Base-by-base conservation (phyloP, 805 yeast genomes). In the Martiniozyma abietophila region DNA sequence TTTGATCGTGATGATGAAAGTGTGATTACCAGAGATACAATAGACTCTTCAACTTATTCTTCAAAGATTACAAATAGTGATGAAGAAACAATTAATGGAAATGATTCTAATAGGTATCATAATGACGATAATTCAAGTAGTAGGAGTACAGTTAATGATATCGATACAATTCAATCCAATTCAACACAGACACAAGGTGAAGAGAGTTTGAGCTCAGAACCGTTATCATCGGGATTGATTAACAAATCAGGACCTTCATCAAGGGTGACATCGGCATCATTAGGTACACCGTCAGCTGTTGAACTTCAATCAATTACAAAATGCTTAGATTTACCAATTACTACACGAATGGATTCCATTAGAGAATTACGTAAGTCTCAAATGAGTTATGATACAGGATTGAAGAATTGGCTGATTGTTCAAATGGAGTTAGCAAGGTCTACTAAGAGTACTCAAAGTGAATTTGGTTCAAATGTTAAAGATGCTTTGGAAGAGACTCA, bases 161-260 rank as follows among this genome's bases (percentile, higher is more conserved):
- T 20, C 4, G 37, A 24, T 25, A n/a, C n/a, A n/a, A n/a, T n/a
- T n/a, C 25, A 22, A 14, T 24, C 27, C 14, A 15, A 14, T 23
- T 23, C 27, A 16, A 27, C 12, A 31, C 31, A 10, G 36, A 25
- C 21, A n/a, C n/a, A n/a, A n/a, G n/a, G n/a, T n/a, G 8, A 12
- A 22, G 10, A 22, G 24, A 9, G 12, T 12, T 22, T 22, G 12
- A 6, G 6, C n/a, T 22, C n/a, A n/a, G n/a, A n/a, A n/a, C n/a
- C n/a, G n/a, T n/a, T n/a, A n/a, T n/a, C n/a, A n/a, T n/a, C n/a
- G n/a, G n/a, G n/a, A n/a, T n/a, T n/a, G n/a, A 16, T 11, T 9
- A 29, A 20, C 8, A 48, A 54, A 6, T 36, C 49, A 2, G 53
- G 52, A 2, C 45, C 51, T 1, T 36, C 47, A 10, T 50, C 51